Evolutionary conservation across 345 rosid species (phyloP).

Genomic region (Dipteronia dyeriana): DNA sequence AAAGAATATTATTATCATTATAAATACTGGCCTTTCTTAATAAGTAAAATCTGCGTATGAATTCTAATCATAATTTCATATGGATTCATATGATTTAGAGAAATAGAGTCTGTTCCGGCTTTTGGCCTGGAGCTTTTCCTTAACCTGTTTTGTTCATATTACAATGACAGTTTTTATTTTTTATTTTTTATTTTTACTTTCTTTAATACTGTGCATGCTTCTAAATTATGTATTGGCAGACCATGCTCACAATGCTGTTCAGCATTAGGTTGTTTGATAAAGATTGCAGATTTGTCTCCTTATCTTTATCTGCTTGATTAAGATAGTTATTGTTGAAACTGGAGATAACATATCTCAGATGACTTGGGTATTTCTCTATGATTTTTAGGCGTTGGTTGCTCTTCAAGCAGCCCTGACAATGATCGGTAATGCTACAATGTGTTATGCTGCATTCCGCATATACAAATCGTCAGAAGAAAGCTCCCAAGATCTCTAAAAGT

Average conservation of each 20-base stretch:
- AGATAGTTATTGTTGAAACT: not conserved
- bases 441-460: slow-evolving; percentile 81
- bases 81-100: not conserved
- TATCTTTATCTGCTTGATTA: not conserved
- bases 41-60: not conserved
- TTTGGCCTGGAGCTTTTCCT: not conserved
- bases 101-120: not conserved
- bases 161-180: not conserved
- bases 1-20: not conserved
- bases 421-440: slow-evolving; percentile 80
- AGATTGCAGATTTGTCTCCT: not conserved
- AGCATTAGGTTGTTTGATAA: not conserved
- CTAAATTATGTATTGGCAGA: not conserved
- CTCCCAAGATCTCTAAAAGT: slow-evolving; percentile 45
- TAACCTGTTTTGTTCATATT: not conserved
- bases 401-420: slow-evolving; percentile 83
- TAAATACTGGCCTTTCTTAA: not conserved
- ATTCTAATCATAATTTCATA: not conserved
- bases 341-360: not conserved
- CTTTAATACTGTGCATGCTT: not conserved
- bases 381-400: slow-evolving; percentile 67
- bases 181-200: too few species aligned
- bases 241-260: not conserved
- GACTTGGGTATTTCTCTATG: not conserved
- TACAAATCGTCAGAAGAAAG: slow-evolving; percentile 50